phyloP scores from a whole-genome alignment of 2,329 filamentous ascomycete genomes.

The Lachnellula hyalina region DNA sequence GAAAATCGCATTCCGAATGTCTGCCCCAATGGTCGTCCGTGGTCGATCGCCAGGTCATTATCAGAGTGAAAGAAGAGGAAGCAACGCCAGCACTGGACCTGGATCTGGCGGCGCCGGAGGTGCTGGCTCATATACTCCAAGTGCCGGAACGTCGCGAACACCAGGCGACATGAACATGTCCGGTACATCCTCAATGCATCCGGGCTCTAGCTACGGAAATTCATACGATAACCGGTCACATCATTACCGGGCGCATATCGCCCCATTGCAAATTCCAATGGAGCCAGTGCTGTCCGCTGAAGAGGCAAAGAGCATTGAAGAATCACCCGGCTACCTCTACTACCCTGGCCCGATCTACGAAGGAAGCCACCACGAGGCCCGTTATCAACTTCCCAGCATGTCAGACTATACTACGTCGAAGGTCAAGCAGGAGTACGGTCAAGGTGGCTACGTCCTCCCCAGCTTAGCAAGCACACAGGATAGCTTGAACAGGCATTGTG shows the following conservation, averaged over 20 bases:
- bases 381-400: slow-evolving; percentile 24
- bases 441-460: slow-evolving; percentile 22
- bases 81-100: slow-evolving; percentile 46
- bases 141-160: slow-evolving; percentile 18
- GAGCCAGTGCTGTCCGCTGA: slow-evolving; percentile 29
- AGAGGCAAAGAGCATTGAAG: slow-evolving; percentile 29
- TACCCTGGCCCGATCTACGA: slow-evolving; percentile 29
- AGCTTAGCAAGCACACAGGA: slow-evolving; percentile 22
- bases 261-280: slow-evolving; percentile 26
- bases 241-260: slow-evolving; percentile 23
- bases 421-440: slow-evolving; percentile 26
- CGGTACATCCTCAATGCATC: slow-evolving; percentile 25
- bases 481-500: slow-evolving; percentile 24
- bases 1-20: slow-evolving; percentile 53
- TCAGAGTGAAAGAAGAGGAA: slow-evolving; percentile 46
- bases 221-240: slow-evolving; percentile 26
- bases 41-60: slow-evolving; percentile 61
- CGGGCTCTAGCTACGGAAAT: slow-evolving; percentile 20
- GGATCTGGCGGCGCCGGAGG: slow-evolving; percentile 32
- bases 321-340: slow-evolving; percentile 28
- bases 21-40: slow-evolving; percentile 60
- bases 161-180: slow-evolving; percentile 28
- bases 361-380: slow-evolving; percentile 18
- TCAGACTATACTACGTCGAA: slow-evolving; percentile 22
- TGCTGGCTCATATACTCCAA: slow-evolving; percentile 26